Base-by-base conservation (phyloP, 768 basidiomycete species). In the Austroboletus eburneus region DNA sequence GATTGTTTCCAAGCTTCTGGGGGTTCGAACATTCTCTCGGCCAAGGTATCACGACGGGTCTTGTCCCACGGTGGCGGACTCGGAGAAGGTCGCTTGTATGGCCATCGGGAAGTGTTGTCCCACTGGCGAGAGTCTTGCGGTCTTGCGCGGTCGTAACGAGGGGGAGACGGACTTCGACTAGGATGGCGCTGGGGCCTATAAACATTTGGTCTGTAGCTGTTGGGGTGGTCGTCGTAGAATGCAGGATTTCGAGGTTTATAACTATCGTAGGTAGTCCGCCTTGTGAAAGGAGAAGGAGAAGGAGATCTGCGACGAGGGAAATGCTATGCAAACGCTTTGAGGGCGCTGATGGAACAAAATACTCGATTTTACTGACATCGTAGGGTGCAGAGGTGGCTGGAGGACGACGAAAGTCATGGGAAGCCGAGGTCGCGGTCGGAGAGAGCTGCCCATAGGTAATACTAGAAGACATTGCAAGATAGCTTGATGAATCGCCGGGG, bases 1-100 rank as follows among this genome's bases (percentile, higher is more conserved):
- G 67, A 64, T 52, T 83, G 77, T 59, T 81, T 85, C 86, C 87
- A 87, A 25, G 70, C 66, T 17, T 84, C 81, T 27, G 83, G 84
- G 25, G 86, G 84, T 59, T 88, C 87, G 57, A 87, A 81, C 72
- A 81, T 78, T 52, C 83, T 72, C 49, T 76, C 69, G 12, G 72
- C 68, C 39, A 71, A 63, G 47, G 61, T 63, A 47, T 73, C 72
- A 42, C 70, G 67, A 46, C 63, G 61, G 37, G 33, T 56, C 51
- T 65, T 63, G 42, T 61, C 58, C 65, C 61, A 60, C 43, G 61
- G 48, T 29, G 52, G 57, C 48, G 71, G 63, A 48, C 64, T 64
- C n/a, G 62, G 69, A 20, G 69, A 56, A 35, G 67, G 63, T 50
- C 74, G 68, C 52, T 76, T 68, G 29, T 79, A 55, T 36, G 66